A percentile compares a stretch with the other conserved stretches of the same genome.
Conservation (phyloP, 345 rosid species). For the Eucalyptus caleyi region DNA sequence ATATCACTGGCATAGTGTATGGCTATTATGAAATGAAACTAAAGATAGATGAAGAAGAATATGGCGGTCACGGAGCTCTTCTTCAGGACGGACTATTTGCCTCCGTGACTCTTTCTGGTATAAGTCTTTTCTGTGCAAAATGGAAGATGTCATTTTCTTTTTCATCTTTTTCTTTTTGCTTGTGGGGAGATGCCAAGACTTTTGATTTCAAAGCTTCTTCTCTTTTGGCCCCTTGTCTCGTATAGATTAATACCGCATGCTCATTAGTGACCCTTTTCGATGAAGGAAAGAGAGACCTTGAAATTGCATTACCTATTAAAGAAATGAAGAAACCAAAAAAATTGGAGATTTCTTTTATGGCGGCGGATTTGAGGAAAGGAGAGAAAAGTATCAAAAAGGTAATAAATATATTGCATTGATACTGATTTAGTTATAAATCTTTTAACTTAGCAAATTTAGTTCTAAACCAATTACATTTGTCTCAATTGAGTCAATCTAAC, state of each 20-base stretch:
- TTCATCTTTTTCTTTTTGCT: neutral
- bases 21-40: constrained; percentile 70
- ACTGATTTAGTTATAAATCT: no score
- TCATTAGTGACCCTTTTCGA: neutral
- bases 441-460: no score
- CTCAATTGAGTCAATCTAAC: no score
- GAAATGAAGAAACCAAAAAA: neutral
- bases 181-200: neutral
- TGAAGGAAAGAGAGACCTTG: neutral
- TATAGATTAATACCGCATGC: neutral
- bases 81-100: constrained; percentile 97
- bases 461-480: neutral
- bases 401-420: neutral
- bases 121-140: neutral
- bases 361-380: neutral
- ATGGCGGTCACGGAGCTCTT: constrained; percentile 85
- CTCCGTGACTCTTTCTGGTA: constrained; percentile 80
- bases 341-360: neutral
- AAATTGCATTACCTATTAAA: neutral
- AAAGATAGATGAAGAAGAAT: constrained; percentile 88
- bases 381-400: neutral
- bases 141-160: neutral
- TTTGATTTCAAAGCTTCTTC: neutral
- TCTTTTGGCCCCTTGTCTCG: neutral
- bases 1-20: constrained; percentile 67